Conservation (phyloP, 2,329 filamentous ascomycete genomes). For the Ramularia endophylla region DNA sequence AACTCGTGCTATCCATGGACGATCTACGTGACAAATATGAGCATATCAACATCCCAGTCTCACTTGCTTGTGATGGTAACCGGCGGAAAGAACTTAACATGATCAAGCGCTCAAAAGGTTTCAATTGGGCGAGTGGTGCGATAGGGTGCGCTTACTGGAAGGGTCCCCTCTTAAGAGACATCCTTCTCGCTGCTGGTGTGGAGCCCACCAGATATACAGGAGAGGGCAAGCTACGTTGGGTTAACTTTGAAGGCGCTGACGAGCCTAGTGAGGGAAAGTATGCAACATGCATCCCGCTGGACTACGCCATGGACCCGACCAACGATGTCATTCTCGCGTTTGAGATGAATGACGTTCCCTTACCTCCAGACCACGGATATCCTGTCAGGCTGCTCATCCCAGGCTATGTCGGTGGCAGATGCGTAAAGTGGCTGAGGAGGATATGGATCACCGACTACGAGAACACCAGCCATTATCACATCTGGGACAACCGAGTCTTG, state of each 20-base stretch:
- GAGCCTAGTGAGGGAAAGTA: slow-evolving; percentile 44
- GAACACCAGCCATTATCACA: slow-evolving; percentile 41
- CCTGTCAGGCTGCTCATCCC: slow-evolving; percentile 39
- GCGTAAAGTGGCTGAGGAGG: slow-evolving; percentile 39
- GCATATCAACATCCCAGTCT: too few species aligned
- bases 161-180: slow-evolving; percentile 41
- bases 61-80: too few species aligned
- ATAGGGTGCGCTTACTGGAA: slow-evolving; percentile 49
- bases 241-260: slow-evolving; percentile 49
- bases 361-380: slow-evolving; percentile 41
- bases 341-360: slow-evolving; percentile 38
- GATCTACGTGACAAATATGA: too few species aligned
- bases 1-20: too few species aligned
- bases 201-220: slow-evolving; percentile 15
- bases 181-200: slow-evolving; percentile 40
- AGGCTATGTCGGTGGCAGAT: slow-evolving; percentile 38
- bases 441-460: slow-evolving; percentile 39
- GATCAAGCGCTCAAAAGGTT: slow-evolving; percentile 45
- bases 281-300: slow-evolving; percentile 43
- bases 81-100: too few species aligned
- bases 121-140: slow-evolving; percentile 43
- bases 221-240: slow-evolving; percentile 32
- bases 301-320: slow-evolving; percentile 43
- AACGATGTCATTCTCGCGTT: slow-evolving; percentile 54
- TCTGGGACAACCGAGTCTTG: slow-evolving; percentile 46